phyloP scores from a whole-genome alignment of 2,329 filamentous ascomycete species.

The Harringtonia lauricola region DNA sequence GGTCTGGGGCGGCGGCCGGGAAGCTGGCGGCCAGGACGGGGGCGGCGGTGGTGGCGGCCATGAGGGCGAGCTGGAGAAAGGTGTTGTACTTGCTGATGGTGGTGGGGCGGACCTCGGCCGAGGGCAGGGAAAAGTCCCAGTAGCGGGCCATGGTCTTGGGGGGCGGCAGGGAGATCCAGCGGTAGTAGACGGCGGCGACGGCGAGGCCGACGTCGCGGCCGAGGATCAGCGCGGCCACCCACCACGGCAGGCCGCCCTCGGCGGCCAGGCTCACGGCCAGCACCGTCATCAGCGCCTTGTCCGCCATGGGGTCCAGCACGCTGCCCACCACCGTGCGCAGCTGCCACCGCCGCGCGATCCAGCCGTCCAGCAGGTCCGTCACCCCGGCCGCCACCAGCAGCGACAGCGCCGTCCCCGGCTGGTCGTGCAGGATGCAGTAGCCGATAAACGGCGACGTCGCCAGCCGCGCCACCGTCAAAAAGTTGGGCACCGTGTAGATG shows the following conservation, averaged over 20 bases:
- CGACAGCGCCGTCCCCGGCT: conserved; percentile 66
- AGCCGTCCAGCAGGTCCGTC: conserved; percentile 88
- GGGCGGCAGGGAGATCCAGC: conserved; percentile 85
- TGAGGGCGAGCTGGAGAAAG: conserved; percentile 75
- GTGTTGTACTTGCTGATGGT: conserved; percentile 89
- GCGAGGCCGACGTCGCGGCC: conserved; percentile 77
- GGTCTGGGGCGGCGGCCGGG: conserved; percentile 20
- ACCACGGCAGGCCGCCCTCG: conserved; percentile 75
- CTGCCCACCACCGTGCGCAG: conserved; percentile 89
- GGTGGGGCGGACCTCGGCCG: conserved; percentile 73
- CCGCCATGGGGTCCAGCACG: conserved; percentile 92
- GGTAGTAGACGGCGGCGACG: conserved; percentile 84
- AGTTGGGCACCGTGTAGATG: conserved; percentile 93
- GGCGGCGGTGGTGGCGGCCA: conserved; percentile 73
- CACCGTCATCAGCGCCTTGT: conserved; percentile 93
- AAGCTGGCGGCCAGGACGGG: conserved; percentile 38
- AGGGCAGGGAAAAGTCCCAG: conserved; percentile 93
- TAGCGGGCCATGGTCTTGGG: conserved; percentile 89
- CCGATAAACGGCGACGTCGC: conserved; percentile 74
- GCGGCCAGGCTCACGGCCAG: conserved; percentile 74
- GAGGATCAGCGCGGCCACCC: conserved; percentile 82
- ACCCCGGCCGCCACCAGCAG: conserved; percentile 89
- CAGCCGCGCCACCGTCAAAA: conserved; percentile 80
- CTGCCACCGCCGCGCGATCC: conserved; percentile 80
- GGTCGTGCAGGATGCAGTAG: conserved; percentile 76